Base-by-base conservation (phyloP, 139 green algal species). In the Pycnococcus provasolii region DNA sequence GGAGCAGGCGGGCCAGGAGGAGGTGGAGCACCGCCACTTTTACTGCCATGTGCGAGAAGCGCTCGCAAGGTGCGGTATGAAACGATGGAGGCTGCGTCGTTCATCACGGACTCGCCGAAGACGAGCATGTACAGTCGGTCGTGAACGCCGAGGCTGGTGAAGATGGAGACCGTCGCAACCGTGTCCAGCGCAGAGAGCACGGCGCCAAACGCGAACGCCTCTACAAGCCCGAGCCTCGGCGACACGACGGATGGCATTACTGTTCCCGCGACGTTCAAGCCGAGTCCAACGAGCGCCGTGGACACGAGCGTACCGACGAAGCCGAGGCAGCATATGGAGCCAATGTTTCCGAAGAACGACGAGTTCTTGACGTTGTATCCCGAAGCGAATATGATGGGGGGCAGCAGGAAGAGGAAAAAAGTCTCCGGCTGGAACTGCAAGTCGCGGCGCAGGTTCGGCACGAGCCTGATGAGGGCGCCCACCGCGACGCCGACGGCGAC, bases 51-150 rank as follows among this genome's bases (percentile, higher is more conserved):
- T 26, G 26, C 13, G 50, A 55, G 11, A 13, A 55, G 13, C 50
- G 11, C 50, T 13, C 13, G 11, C 50, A 55, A 13, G 50, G 50
- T 55, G 50, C 50, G 50, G 50, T 55, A 55, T 11, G 11, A 37
- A 11, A 55, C 50, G 50, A 55, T 55, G 50, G 50, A 55, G 50
- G 50, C 50, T 13, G 50, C 50, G 50, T 55, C 50, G 50, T 55
- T 55, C 11, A 55, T 37, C 50, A 55, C 50, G 11, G 50, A 55
- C 50, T 55, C 50, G 11, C 50, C 50, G 50, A 55, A 55, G 50
- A 13, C 13, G 50, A 55, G 50, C 11, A 55, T 55, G 50, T 37
- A 55, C 11, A 55, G 50, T 13, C 13, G 11, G 11, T 55, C 50
- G 50, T 11, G 50, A 13, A 55, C 50, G 11, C 50, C 50, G 11